Percentiles rank a stretch among this genome's conserved stretches.
These are phyloP conservation scores for Clavispora phyllophila DNA, from an alignment of 805 yeast genomes.

Conservation along the genomic window DNA sequence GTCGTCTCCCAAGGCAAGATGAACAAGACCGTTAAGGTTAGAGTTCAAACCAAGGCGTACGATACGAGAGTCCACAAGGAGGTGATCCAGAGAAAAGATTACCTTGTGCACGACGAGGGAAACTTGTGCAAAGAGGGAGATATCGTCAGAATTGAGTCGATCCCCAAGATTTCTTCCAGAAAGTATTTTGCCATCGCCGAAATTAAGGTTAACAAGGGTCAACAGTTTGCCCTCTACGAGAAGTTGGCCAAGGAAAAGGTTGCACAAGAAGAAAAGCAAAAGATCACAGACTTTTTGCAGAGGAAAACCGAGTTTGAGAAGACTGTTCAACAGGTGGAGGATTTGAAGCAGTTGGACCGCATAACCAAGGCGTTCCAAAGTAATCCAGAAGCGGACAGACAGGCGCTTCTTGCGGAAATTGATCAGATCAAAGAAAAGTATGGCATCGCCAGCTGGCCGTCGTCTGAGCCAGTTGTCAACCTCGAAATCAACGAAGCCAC, in stretches of 20 bases:
- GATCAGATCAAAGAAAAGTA: conserved; percentile 34
- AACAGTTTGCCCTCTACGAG: conserved; percentile 79
- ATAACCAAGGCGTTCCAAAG: conserved; percentile 22
- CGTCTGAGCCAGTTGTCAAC: conserved; percentile 34
- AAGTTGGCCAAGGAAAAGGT: conserved; percentile 66
- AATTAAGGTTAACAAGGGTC: conserved; percentile 83
- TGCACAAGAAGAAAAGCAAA: conserved; percentile 56
- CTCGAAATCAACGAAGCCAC: conserved; percentile 25
- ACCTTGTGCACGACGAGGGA: conserved; percentile 90
- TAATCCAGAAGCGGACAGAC: conserved; percentile 19
- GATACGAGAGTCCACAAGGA: conserved; percentile 71
- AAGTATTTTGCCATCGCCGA: conserved; percentile 91
- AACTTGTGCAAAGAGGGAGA: conserved; percentile 92
- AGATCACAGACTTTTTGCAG: conserved; percentile 49
- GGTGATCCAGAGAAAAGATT: conserved; percentile 72
- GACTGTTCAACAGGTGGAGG: conserved; percentile 31
- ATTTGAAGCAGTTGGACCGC: conserved; percentile 32
- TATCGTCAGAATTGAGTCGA: conserved; percentile 85
- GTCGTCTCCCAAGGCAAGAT: conserved; percentile 95
- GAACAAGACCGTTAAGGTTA: conserved; percentile 91
- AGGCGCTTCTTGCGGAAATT: conserved; percentile 25
- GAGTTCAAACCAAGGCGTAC: conserved; percentile 73
- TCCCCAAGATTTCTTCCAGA: conserved; percentile 76
- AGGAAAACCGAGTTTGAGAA: conserved; percentile 30
- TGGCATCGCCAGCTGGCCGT: conserved; percentile 37